These are phyloP conservation scores for Parmelia sp. DNA, from an alignment of 495 filamentous ascomycete genomes.

Conservation along the genomic window DNA sequence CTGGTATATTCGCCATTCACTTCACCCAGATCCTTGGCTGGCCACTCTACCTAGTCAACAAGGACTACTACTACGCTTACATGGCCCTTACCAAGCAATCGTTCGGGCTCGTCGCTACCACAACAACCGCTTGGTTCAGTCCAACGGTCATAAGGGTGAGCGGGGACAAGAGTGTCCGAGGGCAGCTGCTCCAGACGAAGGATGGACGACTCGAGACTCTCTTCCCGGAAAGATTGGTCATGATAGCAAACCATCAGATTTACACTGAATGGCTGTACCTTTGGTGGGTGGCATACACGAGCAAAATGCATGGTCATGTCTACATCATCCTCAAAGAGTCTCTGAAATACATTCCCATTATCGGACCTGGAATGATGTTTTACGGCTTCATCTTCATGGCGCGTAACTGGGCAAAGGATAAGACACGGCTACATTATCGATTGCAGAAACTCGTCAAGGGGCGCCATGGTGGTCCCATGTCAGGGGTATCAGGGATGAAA, in stretches of 20 bases:
- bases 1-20: slow-evolving; percentile 47
- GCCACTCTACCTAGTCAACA: slow-evolving; percentile 56
- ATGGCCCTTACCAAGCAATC: slow-evolving; percentile 62
- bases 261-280: slow-evolving; percentile 70
- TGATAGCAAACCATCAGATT: slow-evolving; percentile 65
- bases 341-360: slow-evolving; percentile 56
- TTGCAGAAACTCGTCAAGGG: slow-evolving; percentile 51
- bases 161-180: slow-evolving; percentile 53
- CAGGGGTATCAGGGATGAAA: slow-evolving; percentile 40
- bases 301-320: slow-evolving; percentile 58
- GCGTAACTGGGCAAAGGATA: slow-evolving; percentile 60
- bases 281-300: slow-evolving; percentile 64
- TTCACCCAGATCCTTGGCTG: slow-evolving; percentile 50
- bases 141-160: slow-evolving; percentile 56
- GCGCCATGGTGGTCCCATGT: slow-evolving; percentile 44
- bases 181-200: slow-evolving; percentile 47
- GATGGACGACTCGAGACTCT: slow-evolving; percentile 51
- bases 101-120: slow-evolving; percentile 54
- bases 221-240: slow-evolving; percentile 55
- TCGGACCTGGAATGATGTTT: slow-evolving; percentile 63
- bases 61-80: slow-evolving; percentile 53
- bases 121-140: slow-evolving; percentile 56
- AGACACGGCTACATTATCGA: slow-evolving; percentile 52
- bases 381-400: slow-evolving; percentile 67
- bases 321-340: slow-evolving; percentile 67